Evolutionary conservation across 805 yeast genomes (phyloP), one percentile per base, ranked within the genome.

Genomic region (Starmera dryadoides): DNA sequence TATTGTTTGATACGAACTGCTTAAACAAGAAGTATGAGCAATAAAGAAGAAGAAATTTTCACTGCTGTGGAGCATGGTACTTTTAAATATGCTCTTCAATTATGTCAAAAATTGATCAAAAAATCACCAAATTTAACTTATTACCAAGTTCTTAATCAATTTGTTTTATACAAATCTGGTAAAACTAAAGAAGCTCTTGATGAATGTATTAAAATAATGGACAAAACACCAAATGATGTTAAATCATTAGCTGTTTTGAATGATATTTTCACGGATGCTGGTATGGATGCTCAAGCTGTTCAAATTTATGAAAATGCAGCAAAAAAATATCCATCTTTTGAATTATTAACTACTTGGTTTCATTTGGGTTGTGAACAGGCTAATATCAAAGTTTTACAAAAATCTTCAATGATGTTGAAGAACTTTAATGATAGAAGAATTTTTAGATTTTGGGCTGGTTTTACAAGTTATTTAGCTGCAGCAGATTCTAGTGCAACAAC

Each of bases 111-210:
- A 39, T 73, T 77, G 49, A 57, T 76, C 39, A 63, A 66, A 34
- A 73, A 74, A 52, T 64, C 63, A 36, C 93, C 95, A 2, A 68
- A 73, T 22, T 66, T 74, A 23, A 66, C 77, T 6, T 77, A 73
- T 46, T 75, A 73, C 34, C 61, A 57, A 33, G 60, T 64, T 1
- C 46, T 64, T 28, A 55, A 59, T 37, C 42, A 58, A 32, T 57
- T 60, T 46, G 55, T 55, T 22, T 47, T 58, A 28, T 55, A 45
- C 4, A 55, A 61, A 42, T 46, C 58, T 48, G 49, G 60, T 43
- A 50, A 60, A 39, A 59, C 63, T 44, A 43, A 58, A 20, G 42
- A 60, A 39, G 11, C 53, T 52, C n/a, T 41, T 56, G 26, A 45
- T 38, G 15, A 51, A 46, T 33, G 47, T 36, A 12, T 39, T 38